Conservation (phyloP, 257 asterid species). For the Petunia secreta region DNA sequence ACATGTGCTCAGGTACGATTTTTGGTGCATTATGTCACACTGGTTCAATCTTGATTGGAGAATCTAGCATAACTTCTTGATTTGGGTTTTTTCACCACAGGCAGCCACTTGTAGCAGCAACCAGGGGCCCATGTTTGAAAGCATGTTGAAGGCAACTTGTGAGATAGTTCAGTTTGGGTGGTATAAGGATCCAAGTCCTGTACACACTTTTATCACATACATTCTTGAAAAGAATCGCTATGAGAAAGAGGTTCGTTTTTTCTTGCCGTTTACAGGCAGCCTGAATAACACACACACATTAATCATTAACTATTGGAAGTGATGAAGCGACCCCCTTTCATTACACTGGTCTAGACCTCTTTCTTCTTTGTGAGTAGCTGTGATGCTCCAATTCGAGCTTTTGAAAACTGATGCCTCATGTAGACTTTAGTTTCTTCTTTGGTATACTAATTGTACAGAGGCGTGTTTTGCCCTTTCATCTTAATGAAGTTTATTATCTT, state of each 20-base stretch:
- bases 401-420: no score
- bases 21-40: conserved; percentile 28
- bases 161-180: conserved; percentile 92
- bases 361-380: no score
- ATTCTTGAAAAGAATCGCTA: conserved; percentile 82
- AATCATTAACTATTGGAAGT: no score
- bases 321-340: no score
- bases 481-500: no score
- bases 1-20: conserved; percentile 83
- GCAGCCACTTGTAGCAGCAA: conserved; percentile 76
- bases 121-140: conserved; percentile 87
- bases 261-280: neutral
- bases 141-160: conserved; percentile 85
- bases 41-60: conserved; percentile 28
- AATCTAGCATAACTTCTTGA: conserved; percentile 32
- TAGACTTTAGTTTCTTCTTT: no score
- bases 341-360: no score
- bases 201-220: conserved; percentile 89
- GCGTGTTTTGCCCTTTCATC: no score
- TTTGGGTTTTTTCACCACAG: conserved; percentile 45
- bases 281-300: neutral
- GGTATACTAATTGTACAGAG: no score
- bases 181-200: conserved; percentile 85
- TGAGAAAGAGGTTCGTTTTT: conserved; percentile 72
- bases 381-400: no score